A percentile compares a stretch with the other conserved stretches of the same genome.
These are phyloP conservation scores for Pittosporum tobira DNA, from an alignment of 129 eudicot genomes.

Conservation along the genomic window DNA sequence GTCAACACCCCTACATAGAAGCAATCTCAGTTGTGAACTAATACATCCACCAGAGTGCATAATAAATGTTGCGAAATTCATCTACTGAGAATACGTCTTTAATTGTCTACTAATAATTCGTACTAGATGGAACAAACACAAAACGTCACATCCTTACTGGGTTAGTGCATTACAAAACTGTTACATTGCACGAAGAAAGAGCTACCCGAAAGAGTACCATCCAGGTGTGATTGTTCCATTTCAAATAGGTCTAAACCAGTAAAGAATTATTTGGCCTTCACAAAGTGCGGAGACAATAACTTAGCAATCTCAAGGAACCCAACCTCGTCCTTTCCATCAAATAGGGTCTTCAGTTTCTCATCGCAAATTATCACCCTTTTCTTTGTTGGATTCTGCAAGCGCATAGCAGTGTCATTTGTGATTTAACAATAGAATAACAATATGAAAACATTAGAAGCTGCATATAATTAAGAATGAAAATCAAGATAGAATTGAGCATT, in stretches of 20 bases:
- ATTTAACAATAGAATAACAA: conserved; percentile 4
- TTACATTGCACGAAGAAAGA: not conserved
- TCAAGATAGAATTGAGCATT: too few relatives aligned
- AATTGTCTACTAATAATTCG: too few relatives aligned
- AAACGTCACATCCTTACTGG: too few relatives aligned
- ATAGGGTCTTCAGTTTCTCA: conserved; percentile 60
- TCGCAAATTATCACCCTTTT: conserved; percentile 68
- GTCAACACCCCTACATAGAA: too few relatives aligned
- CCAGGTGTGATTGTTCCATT: not conserved
- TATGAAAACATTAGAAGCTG: not conserved
- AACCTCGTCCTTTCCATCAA: conserved; percentile 57
- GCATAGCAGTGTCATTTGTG: conserved; percentile 12
- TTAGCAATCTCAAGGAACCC: conserved; percentile 60
- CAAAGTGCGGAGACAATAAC: conserved; percentile 57
- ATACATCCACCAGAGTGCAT: too few relatives aligned
- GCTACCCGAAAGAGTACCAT: not conserved
- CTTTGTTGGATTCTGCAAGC: conserved; percentile 65
- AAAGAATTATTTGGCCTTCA: conserved; percentile 22
- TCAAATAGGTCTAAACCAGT: not conserved
- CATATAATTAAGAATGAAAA: not conserved
- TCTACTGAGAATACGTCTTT: too few relatives aligned
- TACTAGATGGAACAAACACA: too few relatives aligned
- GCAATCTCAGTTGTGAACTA: too few relatives aligned
- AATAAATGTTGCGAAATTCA: too few relatives aligned
- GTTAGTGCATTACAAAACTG: too few relatives aligned